Evolutionary conservation across 768 basidiomycete species (phyloP).

Genomic region (Boletus rubescentipes): DNA sequence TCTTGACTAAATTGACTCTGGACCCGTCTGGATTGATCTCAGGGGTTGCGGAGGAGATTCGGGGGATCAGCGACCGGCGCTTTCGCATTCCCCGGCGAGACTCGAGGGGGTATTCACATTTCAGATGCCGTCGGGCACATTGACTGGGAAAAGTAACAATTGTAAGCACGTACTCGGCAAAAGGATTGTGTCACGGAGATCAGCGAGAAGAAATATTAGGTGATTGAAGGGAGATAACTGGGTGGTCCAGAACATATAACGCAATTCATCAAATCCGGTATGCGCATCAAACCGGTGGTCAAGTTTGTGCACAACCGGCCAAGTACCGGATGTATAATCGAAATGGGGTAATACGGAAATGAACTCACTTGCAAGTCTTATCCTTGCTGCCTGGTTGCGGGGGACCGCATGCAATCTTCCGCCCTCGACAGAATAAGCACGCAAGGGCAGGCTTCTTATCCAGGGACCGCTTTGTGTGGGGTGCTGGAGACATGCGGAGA

Average conservation of each 20-base stretch:
- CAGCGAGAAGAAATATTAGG: conserved; percentile 22
- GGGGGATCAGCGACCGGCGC: conserved; percentile 37
- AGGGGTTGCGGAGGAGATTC: conserved; percentile 26
- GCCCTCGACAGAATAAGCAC: conserved; percentile 63
- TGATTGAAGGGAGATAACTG: conserved; percentile 23
- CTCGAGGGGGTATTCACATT: conserved; percentile 69
- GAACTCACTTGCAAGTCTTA: conserved; percentile 65
- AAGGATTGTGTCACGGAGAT: conserved; percentile 23
- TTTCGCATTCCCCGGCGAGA: conserved; percentile 67
- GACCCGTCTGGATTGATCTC: conserved; percentile 27
- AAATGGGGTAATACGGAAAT: neutral
- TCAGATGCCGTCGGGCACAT: conserved; percentile 66
- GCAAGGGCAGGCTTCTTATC: conserved; percentile 62
- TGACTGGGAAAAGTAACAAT: conserved; percentile 47
- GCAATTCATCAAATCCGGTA: conserved; percentile 11
- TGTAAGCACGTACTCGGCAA: conserved; percentile 20
- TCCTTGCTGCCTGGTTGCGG: conserved; percentile 52
- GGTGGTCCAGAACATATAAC: neutral
- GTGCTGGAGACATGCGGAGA: conserved; percentile 21
- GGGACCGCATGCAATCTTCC: conserved; percentile 70
- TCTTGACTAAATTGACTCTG: conserved; percentile 22
- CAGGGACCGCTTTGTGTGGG: conserved; percentile 24
- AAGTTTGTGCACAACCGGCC: conserved; percentile 5
- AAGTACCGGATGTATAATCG: neutral
- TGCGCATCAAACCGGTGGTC: conserved; percentile 12